phyloP scores from a whole-genome alignment of 441 rosid species.

The Erodium texanum region DNA sequence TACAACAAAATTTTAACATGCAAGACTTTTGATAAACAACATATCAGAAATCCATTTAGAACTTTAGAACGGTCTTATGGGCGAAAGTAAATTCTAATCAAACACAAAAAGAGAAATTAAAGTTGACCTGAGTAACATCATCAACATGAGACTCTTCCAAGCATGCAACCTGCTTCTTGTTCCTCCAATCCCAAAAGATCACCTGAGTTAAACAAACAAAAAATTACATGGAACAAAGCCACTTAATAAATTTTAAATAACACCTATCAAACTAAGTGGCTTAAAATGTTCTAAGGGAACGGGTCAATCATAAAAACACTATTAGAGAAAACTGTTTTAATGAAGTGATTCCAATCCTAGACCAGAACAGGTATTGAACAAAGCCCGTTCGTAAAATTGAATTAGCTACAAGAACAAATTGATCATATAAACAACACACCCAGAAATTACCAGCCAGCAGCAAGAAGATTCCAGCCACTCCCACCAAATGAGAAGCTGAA shows the following conservation, averaged over 20 bases:
- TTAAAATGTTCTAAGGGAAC: neutral
- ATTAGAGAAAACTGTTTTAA: neutral
- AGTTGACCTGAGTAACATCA: conserved; percentile 79
- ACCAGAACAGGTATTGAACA: neutral
- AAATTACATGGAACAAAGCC: neutral
- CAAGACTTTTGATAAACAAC: neutral
- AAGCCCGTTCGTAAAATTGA: neutral
- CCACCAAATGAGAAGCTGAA: conserved; percentile 85
- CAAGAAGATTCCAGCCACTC: conserved; percentile 53
- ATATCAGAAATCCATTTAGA: neutral
- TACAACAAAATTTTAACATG: no score
- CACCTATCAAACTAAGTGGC: neutral
- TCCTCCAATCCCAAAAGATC: conserved; percentile 93
- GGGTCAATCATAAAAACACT: neutral
- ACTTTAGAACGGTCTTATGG: neutral
- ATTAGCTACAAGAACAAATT: neutral
- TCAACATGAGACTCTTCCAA: conserved; percentile 79
- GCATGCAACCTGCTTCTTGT: conserved; percentile 80
- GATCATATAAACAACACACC: neutral
- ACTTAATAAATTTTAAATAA: neutral
- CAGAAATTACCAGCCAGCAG: conserved; percentile 58
- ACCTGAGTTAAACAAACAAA: conserved; percentile 34
- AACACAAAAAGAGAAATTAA: neutral
- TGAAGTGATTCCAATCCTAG: neutral
- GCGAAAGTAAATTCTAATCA: neutral